Evolutionary conservation across 2,329 filamentous ascomycete species (phyloP), one percentile per base, ranked within the genome.

Genomic region (Botrytis squamosa): DNA sequence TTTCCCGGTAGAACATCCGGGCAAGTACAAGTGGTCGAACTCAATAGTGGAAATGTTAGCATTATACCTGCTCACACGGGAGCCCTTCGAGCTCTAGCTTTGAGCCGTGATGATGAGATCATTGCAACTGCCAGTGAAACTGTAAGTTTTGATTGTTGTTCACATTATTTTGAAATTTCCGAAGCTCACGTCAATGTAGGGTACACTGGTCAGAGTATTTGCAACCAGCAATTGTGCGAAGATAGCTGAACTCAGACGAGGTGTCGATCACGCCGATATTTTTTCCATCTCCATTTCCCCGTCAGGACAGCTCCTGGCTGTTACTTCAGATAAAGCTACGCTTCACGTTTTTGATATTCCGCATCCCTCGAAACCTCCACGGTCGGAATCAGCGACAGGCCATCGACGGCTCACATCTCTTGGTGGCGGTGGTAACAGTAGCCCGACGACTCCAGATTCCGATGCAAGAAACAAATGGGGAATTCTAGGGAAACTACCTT

Each of bases 281-380:
- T 97, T 93, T 83, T 95, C 93, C 2, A 86, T 99, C 18, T 91
- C 92, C 18, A 96, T 99, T 82, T 97, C 93, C 33, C 95, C 95
- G 0, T 91, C 91, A 0, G 93, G 92, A 70, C 89, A 87, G 62
- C 88, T 94, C 80, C 87, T 98, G 18, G 96, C 96, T 40, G 95
- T 94, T 75, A 98, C 95, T 1, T 98, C 95, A 1, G 96, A 99
- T 85, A 99, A 98, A 83, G 95, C 93, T 9, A 99, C 95, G 0
- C 86, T 99, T 18, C 96, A 99, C 83, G 88, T 99, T 55, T 99
- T 98, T 81, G 94, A 98, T 80, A 87, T 98, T 1, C 91, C 92
- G 6, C 87, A 88, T 74, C 84, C 85, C 14, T 85, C 84, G 69
- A 84, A 83, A 75, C 81, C 73, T 74, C 72, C 73, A 70, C 78